These are phyloP conservation scores for Mortierella sp. DNA, from an alignment of 371 early-diverging fungal species.

Conservation along the genomic window DNA sequence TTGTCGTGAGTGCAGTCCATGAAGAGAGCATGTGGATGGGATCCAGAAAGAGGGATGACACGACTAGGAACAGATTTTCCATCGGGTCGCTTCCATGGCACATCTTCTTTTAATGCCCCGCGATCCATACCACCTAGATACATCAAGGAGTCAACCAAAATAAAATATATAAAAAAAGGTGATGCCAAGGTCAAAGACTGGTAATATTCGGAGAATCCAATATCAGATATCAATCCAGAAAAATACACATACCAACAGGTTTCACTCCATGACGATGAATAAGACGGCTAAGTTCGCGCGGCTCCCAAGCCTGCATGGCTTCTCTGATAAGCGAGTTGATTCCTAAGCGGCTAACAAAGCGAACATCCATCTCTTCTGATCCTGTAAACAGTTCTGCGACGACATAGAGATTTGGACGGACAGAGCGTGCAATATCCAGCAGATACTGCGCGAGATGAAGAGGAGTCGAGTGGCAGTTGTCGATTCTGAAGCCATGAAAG, in stretches of 20 bases:
- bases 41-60: conserved; percentile 51
- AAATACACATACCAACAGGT: conserved; percentile 71
- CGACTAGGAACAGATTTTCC: conserved; percentile 32
- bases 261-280: conserved; percentile 91
- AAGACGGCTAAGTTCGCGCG: conserved; percentile 87
- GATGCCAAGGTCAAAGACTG: not conserved
- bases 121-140: conserved; percentile 47
- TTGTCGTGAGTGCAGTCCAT: conserved; percentile 99
- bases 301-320: conserved; percentile 97
- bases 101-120: conserved; percentile 31
- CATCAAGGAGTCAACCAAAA: not conserved
- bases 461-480: conserved; percentile 98
- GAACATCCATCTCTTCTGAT: conserved; percentile 88
- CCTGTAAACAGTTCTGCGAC: conserved; percentile 98
- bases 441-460: conserved; percentile 93
- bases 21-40: conserved; percentile 91
- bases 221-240: not conserved
- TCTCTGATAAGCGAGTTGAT: conserved; percentile 96
- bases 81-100: conserved; percentile 34
- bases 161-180: conserved; percentile 4
- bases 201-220: not conserved
- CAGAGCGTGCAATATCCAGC: conserved; percentile 86
- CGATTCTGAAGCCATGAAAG: conserved; percentile 97
- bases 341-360: conserved; percentile 91
- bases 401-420: conserved; percentile 93